Base-by-base conservation (phyloP, 768 basidiomycete genomes). In the Panellus pusillus region DNA sequence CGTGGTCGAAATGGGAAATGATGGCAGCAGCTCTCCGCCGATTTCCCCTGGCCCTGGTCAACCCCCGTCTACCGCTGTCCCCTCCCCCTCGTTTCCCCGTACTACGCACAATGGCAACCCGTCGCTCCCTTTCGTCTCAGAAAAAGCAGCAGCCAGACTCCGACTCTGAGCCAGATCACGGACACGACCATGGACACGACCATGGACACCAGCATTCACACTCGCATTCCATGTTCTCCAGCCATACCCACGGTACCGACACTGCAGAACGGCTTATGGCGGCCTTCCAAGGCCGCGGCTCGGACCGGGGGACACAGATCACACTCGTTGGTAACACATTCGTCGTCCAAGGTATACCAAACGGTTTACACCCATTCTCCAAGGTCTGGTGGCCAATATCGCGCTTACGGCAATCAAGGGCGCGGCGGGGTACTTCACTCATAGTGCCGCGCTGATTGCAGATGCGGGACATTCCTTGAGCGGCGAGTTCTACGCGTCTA, bases 401-500 rank as follows among this genome's bases (percentile, higher is more conserved):
- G 28, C 39, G 18, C 72, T 99, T 58, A 97, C 95, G 0, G 75
- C 74, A 14, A 76, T 86, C 28, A 99, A 99, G 68, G 96, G 93
- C 36, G 64, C 79, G 11, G 95, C 96, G 36, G 97, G 94, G 18
- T 89, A 88, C 82, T 86, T 81, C 65, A 81, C 91, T 80, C 93
- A 98, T 63, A 93, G 91, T 6, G 93, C 93, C 8, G 85, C 92
- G 0, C 74, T 98, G 39, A 77, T 98, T 14, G 96, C 96, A 3
- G 96, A 98, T 62, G 94, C 95, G 0, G 95, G 91, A 19, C 96
- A 99, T 67, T 92, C 90, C 0, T 55, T 91, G 57, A 91, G 90
- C 64, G 93, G 90, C 91, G 60, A 59, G 86, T 79, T 29, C 29
- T 49, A 48, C 44, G 15, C 31, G 45, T 19, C 44, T 18, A 32